Evolutionary conservation across 441 rosid species (phyloP), one percentile per base, ranked within the genome.

Genomic region (Isatis lusitanica): DNA sequence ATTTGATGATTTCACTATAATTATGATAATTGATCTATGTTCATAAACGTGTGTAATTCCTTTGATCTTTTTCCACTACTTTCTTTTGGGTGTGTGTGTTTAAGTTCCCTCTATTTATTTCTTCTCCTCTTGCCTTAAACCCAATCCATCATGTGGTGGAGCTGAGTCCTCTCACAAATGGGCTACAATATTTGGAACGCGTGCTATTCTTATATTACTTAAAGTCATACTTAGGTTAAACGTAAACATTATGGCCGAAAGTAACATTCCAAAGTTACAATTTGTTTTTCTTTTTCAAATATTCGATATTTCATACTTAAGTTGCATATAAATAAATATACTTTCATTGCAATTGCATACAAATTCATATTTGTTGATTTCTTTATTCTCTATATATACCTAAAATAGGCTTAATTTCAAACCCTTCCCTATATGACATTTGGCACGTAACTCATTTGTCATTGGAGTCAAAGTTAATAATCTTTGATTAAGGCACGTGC

Each of bases 221-320:
- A n/a, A 53, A n/a, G 55, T 47, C 57, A 7, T 47, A 47, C 3
- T 11, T 17, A 47, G 11, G 52, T 52, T 33, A 10, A 30, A 10
- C 63, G 63, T 72, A 72, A 63, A 63, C 75, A 42, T 42, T 2
- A 30, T 15, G 17, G 63, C 75, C 63, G 63, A 72, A 47, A 15
- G 59, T 48, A 61, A 24, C 9, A 58, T 15, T 9, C 42, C 35
- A 70, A 26, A 51, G 43, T 62, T 61, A 30, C 31, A 48, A 48
- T 38, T 44, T 58, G 35, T 33, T 13, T 46, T 50, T 10, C 7
- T 16, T 24, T 28, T 28, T 26, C 40, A 28, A 5, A 1, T 40
- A 50, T 17, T 39, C 7, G 3, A 28, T 11, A 16, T 11, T 47
- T 36, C 6, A 48, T 53, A 7, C 35, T 28, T 6, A 0, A 6